Conservation (phyloP, 176 grass and related monocot genomes). For the Phoenix roebelenii region DNA sequence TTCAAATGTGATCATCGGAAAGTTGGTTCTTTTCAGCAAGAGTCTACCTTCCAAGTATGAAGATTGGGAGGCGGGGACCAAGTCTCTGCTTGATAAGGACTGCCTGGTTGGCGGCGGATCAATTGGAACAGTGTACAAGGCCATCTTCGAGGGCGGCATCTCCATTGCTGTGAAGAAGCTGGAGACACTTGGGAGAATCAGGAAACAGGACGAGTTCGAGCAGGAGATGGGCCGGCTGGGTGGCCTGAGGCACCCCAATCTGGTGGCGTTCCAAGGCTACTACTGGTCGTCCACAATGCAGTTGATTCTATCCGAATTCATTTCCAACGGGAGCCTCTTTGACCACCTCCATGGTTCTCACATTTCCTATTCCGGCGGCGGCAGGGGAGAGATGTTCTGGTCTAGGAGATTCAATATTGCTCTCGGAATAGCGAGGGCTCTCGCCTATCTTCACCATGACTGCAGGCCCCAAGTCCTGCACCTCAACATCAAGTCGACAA, state of each 20-base stretch:
- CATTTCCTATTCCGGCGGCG: conserved; percentile 16
- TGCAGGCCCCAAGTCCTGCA: conserved; percentile 84
- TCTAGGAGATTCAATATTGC: conserved; percentile 67
- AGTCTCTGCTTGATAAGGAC: conserved; percentile 81
- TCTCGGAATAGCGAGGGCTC: conserved; percentile 53
- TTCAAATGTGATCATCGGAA: conserved; percentile 55
- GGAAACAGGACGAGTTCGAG: conserved; percentile 85
- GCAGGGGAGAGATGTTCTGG: conserved; percentile 55
- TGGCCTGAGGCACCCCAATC: conserved; percentile 54
- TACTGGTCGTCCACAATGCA: conserved; percentile 95
- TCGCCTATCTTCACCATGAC: conserved; percentile 94
- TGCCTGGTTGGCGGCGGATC: conserved; percentile 84
- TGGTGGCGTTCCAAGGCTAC: conserved; percentile 78
- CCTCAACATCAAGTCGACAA: conserved; percentile 95
- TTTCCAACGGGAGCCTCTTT: conserved; percentile 64
- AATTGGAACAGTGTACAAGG: conserved; percentile 87
- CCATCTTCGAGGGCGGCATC: conserved; percentile 64
- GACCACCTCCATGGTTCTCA: conserved; percentile 63
- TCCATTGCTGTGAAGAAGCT: conserved; percentile 92
- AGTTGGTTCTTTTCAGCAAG: conserved; percentile 96
- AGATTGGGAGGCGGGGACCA: conserved; percentile 92
- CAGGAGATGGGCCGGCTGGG: conserved; percentile 83
- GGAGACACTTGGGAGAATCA: conserved; percentile 69
- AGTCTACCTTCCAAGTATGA: conserved; percentile 87
- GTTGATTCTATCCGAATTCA: conserved; percentile 67